phyloP scores from a whole-genome alignment of 2,329 filamentous ascomycete genomes.

The Blastomyces parvus region DNA sequence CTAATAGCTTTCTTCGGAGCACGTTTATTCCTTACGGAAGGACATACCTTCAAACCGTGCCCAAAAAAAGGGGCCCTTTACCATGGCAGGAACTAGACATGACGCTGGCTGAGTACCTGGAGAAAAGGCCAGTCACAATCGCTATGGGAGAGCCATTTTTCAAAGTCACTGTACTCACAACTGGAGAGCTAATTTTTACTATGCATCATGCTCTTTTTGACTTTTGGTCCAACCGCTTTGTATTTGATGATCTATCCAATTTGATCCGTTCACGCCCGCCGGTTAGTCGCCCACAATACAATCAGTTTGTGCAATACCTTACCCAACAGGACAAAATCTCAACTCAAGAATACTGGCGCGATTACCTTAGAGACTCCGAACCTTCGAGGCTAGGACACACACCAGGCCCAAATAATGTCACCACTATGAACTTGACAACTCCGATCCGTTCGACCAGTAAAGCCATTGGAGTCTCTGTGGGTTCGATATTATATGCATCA shows the following conservation, averaged over 20 bases:
- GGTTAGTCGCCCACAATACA: not conserved
- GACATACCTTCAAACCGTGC: constrained; percentile 13
- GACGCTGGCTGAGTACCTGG: constrained; percentile 13
- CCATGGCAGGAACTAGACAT: constrained; percentile 12
- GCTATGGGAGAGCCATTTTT: constrained; percentile 13
- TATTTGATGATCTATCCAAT: constrained; percentile 20
- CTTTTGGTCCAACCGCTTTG: constrained; percentile 26
- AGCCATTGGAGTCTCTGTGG: not conserved
- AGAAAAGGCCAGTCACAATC: constrained; percentile 9
- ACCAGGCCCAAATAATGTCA: not conserved
- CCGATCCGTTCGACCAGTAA: not conserved
- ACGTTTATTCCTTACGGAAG: constrained; percentile 11
- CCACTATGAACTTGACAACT: not conserved
- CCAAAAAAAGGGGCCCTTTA: constrained; percentile 5
- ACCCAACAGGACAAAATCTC: not conserved
- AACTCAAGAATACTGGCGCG: constrained; percentile 4
- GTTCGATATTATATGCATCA: constrained; percentile 21
- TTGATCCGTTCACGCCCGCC: not conserved
- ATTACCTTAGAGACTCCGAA: not conserved
- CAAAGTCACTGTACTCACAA: constrained; percentile 12
- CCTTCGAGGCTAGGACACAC: not conserved
- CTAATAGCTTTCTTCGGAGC: constrained; percentile 12
- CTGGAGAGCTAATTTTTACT: constrained; percentile 20
- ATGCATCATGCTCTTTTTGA: constrained; percentile 30
- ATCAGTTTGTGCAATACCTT: not conserved